A percentile compares a stretch with the other conserved stretches of the same genome.
Conservation (phyloP, 164 flowering plant species). For the Akebia trifoliata region DNA sequence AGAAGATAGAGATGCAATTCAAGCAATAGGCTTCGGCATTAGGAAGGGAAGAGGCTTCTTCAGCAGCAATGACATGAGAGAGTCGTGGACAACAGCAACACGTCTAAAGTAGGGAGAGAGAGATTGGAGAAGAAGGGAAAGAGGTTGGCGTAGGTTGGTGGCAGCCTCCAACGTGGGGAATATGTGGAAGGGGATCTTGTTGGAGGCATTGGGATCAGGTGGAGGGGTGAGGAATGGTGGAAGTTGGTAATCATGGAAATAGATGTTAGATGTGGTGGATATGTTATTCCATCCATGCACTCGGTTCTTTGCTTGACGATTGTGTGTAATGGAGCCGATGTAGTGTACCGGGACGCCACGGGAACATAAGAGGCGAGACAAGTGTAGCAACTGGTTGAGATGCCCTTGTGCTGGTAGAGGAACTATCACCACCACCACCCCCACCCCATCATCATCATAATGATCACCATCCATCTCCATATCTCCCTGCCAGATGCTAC, state of each 20-base stretch:
- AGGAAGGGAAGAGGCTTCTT: conserved; percentile 29
- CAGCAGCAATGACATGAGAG: conserved; percentile 56
- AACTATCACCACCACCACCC: conserved; percentile 45
- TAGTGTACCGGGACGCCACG: conserved; percentile 41
- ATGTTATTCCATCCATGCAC: conserved; percentile 33
- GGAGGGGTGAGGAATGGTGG: conserved; percentile 33
- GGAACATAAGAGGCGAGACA: conserved; percentile 40
- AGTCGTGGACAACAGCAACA: conserved; percentile 48
- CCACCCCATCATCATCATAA: too few relatives aligned
- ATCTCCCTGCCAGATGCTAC: too few relatives aligned
- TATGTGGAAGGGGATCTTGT: conserved; percentile 54
- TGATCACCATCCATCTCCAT: too few relatives aligned
- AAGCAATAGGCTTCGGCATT: conserved; percentile 56
- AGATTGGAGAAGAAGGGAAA: conserved; percentile 26
- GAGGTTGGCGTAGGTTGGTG: conserved; percentile 38
- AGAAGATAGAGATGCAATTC: conserved; percentile 43
- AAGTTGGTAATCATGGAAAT: conserved; percentile 47
- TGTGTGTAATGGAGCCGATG: conserved; percentile 41
- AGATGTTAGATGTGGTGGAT: conserved; percentile 22
- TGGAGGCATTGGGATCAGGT: conserved; percentile 34
- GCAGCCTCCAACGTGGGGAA: conserved; percentile 38
- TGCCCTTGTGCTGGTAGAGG: conserved; percentile 66
- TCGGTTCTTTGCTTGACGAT: conserved; percentile 47
- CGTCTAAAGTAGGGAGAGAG: conserved; percentile 27
- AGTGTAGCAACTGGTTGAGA: conserved; percentile 51